Percentiles rank a stretch among this genome's conserved stretches.
Evolutionary conservation across 805 yeast species (phyloP).

Genomic region (Clavispora fructus): DNA sequence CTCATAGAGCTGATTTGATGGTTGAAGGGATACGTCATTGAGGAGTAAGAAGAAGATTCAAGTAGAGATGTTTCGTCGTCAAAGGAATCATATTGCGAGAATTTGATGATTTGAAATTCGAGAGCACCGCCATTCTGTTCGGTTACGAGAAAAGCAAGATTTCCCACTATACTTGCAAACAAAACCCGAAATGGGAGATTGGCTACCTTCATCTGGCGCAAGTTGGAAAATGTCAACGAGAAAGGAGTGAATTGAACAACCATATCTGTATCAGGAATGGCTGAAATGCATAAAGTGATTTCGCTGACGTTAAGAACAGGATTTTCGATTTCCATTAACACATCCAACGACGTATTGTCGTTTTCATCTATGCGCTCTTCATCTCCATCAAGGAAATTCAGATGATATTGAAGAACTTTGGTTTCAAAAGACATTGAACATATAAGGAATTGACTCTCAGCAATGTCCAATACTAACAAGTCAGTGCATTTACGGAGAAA

Average conservation of each 20-base stretch:
- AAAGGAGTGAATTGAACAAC: conserved; percentile 24
- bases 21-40: background rate
- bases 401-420: conserved; percentile 19
- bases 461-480: conserved; percentile 14
- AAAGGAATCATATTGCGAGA: background rate
- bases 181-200: background rate
- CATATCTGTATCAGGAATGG: conserved; percentile 8
- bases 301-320: conserved; percentile 11
- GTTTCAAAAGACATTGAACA: conserved; percentile 38
- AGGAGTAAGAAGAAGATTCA: background rate
- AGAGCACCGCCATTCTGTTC: background rate
- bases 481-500: conserved; percentile 25
- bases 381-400: conserved; percentile 21
- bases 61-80: background rate
- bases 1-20: background rate
- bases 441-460: conserved; percentile 20
- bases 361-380: conserved; percentile 1
- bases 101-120: background rate
- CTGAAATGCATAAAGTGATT: conserved; percentile 14
- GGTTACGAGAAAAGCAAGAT: background rate
- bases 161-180: background rate
- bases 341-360: conserved; percentile 17
- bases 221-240: conserved; percentile 18
- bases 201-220: conserved; percentile 4
- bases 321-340: conserved; percentile 22